Evolutionary conservation across 192 early-diverging fungal genomes (phyloP), one percentile per base, ranked within the genome.

Genomic region (Coemansia sp.): DNA sequence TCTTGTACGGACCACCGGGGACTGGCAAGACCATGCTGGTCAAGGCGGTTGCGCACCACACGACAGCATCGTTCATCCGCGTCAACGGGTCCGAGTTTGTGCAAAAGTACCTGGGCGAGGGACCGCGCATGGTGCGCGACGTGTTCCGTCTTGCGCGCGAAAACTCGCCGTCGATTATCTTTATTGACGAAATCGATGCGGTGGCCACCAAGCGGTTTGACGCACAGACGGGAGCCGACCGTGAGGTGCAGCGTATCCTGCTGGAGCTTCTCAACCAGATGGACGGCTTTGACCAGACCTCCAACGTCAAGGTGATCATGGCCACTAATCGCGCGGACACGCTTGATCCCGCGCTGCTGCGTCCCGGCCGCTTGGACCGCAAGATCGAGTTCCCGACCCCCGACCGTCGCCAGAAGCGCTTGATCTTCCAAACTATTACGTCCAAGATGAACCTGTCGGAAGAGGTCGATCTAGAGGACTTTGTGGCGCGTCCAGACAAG

Each of bases 241-340:
- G 97, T 62, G 97, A 99, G 86, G 95, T 99, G 40, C 97, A 99
- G 78, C 91, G 97, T 82, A 97, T 97, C 71, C 84, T 99, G 43
- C 85, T 99, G 7, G 96, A 99, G 82, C 87, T 99, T 60, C 83
- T 99, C 68, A 99, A 97, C 85, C 98, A 99, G 81, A 95, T 99
- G 91, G 98, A 99, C 77, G 98, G 98, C 38, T 99, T 99, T 72
- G 98, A 99, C 75, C 94, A 96, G 74, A 94, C 95, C 13, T 92
- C 92, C 11, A 96, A 98, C 77, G 95, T 99, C 70, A 99, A 99
- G 86, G 97, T 98, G 22, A 99, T 99, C 61, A 98, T 99, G 97
- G 97, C 97, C 1, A 99, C 96, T 19, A 99, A 99, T 83, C 91
- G 95, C 67, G 95, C 94, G 40, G 97, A 99, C 65, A 96, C 95